Evolutionary conservation across 1,284 basidiomycete species (phyloP).

Genomic region (Blastosporella zonata): DNA sequence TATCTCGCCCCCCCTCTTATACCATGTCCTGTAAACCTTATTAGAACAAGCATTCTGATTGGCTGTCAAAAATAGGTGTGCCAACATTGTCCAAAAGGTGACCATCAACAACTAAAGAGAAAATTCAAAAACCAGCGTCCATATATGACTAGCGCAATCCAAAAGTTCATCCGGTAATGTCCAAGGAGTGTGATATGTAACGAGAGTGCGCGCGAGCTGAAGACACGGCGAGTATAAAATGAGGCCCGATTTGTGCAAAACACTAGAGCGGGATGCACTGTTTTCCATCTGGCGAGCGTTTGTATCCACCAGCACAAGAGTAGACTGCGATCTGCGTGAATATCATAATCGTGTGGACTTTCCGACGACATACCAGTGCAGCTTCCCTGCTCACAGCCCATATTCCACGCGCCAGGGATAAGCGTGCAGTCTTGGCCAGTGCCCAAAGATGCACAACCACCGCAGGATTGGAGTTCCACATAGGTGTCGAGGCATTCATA

Average conservation of each 20-base stretch:
- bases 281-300: slow-evolving; percentile 44
- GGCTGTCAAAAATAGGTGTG: slow-evolving; percentile 15
- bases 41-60: slow-evolving; percentile 20
- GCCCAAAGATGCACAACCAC: slow-evolving; percentile 66
- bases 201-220: slow-evolving; percentile 3
- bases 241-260: neutral
- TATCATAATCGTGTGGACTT: neutral
- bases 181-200: slow-evolving; percentile 12
- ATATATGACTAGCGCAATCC: neutral
- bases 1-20: slow-evolving; percentile 16
- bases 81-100: slow-evolving; percentile 1
- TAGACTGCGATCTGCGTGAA: slow-evolving; percentile 40
- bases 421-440: slow-evolving; percentile 69
- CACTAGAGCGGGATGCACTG: slow-evolving; percentile 49
- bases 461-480: slow-evolving; percentile 63
- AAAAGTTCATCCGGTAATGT: slow-evolving; percentile 1
- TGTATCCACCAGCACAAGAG: slow-evolving; percentile 57
- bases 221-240: neutral
- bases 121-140: neutral
- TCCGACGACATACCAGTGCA: slow-evolving; percentile 48
- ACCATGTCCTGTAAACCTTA: slow-evolving; percentile 19
- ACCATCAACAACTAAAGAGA: neutral
- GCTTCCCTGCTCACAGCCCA: slow-evolving; percentile 59
- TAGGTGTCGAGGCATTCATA: slow-evolving; percentile 64
- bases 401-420: slow-evolving; percentile 62